These are phyloP conservation scores for Cercospora sesami DNA, from an alignment of 2,329 filamentous ascomycete species.

Conservation along the genomic window DNA sequence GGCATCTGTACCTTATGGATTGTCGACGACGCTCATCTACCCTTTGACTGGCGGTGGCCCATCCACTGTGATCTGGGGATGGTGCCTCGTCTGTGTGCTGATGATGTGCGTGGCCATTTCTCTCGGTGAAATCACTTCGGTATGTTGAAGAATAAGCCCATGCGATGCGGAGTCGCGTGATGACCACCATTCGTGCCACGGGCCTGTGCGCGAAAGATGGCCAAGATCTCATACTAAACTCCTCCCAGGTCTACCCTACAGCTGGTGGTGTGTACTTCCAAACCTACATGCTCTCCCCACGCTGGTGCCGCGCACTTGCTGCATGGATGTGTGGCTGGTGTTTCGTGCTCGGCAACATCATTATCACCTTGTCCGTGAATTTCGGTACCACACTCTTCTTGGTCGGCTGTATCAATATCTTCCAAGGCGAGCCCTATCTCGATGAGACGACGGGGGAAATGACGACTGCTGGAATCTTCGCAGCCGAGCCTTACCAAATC, in stretches of 20 bases:
- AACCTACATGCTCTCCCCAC: constrained; percentile 70
- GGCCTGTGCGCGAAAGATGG: not conserved
- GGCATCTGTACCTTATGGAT: constrained; percentile 71
- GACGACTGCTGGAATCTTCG: constrained; percentile 49
- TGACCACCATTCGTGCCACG: not conserved
- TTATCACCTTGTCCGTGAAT: constrained; percentile 79
- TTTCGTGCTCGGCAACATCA: constrained; percentile 77
- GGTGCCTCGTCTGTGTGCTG: constrained; percentile 67
- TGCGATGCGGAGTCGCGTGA: not conserved
- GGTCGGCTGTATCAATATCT: constrained; percentile 58
- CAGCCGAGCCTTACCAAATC: constrained; percentile 47
- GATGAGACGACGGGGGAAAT: not conserved
- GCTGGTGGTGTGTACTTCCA: constrained; percentile 74
- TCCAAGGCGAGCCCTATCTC: constrained; percentile 42
- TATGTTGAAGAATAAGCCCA: constrained; percentile 14
- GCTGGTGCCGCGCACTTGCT: constrained; percentile 60
- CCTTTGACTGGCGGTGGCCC: constrained; percentile 67
- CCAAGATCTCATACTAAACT: constrained; percentile 18
- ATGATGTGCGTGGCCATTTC: constrained; percentile 70
- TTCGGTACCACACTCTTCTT: constrained; percentile 65
- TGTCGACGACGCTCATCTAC: constrained; percentile 69
- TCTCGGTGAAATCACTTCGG: constrained; percentile 71
- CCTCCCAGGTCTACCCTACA: constrained; percentile 49
- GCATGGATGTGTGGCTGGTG: constrained; percentile 75
- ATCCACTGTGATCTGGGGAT: constrained; percentile 71